These are phyloP conservation scores for Echria macrotheca DNA, from an alignment of 495 filamentous ascomycete species.

Conservation along the genomic window DNA sequence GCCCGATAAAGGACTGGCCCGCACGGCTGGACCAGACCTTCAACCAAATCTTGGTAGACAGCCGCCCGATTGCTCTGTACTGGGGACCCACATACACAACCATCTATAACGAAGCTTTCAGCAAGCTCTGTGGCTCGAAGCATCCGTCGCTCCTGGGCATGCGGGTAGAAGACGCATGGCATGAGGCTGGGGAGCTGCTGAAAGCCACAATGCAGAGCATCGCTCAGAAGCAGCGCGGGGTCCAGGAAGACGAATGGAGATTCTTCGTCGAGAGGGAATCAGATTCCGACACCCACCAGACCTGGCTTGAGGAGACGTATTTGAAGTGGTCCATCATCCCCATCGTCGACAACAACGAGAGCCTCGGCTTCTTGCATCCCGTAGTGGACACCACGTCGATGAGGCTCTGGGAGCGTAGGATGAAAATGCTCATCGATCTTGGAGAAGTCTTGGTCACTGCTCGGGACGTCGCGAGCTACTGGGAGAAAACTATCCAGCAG, in stretches of 20 bases:
- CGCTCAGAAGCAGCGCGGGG: slow-evolving; percentile 16
- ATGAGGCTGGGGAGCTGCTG: slow-evolving; percentile 29
- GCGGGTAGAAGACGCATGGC: slow-evolving; percentile 33
- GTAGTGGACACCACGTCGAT: slow-evolving; percentile 31
- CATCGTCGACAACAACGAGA: slow-evolving; percentile 48
- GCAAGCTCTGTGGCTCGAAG: slow-evolving; percentile 32
- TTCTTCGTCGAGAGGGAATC: slow-evolving; percentile 42
- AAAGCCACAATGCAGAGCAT: slow-evolving; percentile 25
- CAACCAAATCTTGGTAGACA: slow-evolving; percentile 57
- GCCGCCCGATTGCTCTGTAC: slow-evolving; percentile 54
- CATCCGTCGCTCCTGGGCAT: slow-evolving; percentile 35
- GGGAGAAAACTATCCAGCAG: slow-evolving; percentile 27
- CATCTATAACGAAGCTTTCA: slow-evolving; percentile 43
- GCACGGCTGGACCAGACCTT: slow-evolving; percentile 53
- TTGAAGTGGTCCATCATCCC: slow-evolving; percentile 59
- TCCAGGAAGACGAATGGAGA: slow-evolving; percentile 32
- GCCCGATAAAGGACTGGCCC: slow-evolving; percentile 54
- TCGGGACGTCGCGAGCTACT: slow-evolving; percentile 31
- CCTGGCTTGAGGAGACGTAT: slow-evolving; percentile 56
- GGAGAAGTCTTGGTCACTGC: slow-evolving; percentile 30
- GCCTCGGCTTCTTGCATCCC: slow-evolving; percentile 34
- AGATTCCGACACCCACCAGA: slow-evolving; percentile 29
- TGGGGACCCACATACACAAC: slow-evolving; percentile 41
- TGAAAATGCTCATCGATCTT: slow-evolving; percentile 35
- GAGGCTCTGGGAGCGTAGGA: slow-evolving; percentile 34